phyloP scores from a whole-genome alignment of 2,329 filamentous ascomycete species.

The Sclerotiophoma versabilis region DNA sequence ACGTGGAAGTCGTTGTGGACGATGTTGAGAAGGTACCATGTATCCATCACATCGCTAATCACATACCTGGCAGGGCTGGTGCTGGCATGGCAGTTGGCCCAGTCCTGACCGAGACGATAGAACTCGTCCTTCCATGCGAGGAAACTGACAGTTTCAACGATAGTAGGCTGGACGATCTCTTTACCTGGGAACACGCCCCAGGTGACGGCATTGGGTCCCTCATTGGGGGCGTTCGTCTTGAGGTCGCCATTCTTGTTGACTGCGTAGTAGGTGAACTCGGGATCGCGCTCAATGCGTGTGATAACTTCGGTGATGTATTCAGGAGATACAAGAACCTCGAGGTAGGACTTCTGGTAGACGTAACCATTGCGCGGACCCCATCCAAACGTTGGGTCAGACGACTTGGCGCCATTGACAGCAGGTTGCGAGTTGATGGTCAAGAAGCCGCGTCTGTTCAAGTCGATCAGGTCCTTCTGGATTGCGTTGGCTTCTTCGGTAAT shows the following conservation, averaged over 20 bases:
- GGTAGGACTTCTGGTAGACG: conserved; percentile 97
- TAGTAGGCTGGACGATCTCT: conserved; percentile 99
- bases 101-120: conserved; percentile 88
- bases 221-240: conserved; percentile 81
- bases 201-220: conserved; percentile 96
- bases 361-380: conserved; percentile 97
- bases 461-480: conserved; percentile 78
- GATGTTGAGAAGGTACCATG: conserved; percentile 95
- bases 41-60: conserved; percentile 83
- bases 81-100: conserved; percentile 88
- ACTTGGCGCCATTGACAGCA: conserved; percentile 89
- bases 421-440: conserved; percentile 98
- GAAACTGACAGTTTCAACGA: conserved; percentile 97
- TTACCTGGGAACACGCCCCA: conserved; percentile 99
- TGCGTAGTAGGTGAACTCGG: conserved; percentile 91
- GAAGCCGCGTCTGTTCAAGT: conserved; percentile 84
- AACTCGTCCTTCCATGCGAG: conserved; percentile 99
- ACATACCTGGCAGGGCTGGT: conserved; percentile 78
- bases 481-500: conserved; percentile 82
- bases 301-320: conserved; percentile 80
- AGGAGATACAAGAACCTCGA: conserved; percentile 88
- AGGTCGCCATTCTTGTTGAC: conserved; percentile 84
- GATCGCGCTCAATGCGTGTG: conserved; percentile 75
- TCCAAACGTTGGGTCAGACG: conserved; percentile 83
- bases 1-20: conserved; percentile 98